These are phyloP conservation scores for Suillus bovinus DNA, from an alignment of 768 basidiomycete genomes.

Conservation along the genomic window DNA sequence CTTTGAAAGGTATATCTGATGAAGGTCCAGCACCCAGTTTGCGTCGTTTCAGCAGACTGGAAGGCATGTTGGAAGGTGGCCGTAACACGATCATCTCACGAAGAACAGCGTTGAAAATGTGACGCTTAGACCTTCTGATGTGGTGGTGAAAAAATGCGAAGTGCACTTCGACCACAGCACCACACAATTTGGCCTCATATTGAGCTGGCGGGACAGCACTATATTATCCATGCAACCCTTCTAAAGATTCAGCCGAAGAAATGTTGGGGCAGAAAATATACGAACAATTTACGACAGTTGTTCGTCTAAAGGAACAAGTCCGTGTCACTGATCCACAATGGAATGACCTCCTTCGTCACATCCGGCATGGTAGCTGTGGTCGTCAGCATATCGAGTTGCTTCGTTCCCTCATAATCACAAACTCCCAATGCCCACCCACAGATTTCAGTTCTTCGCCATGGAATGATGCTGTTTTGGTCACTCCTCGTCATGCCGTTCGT, in stretches of 20 bases:
- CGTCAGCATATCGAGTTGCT: neutral
- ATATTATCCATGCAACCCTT: constrained; percentile 15
- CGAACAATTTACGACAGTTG: no score
- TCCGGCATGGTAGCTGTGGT: no score
- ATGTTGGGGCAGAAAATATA: no score
- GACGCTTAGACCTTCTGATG: neutral
- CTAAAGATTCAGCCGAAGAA: neutral
- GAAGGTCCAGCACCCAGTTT: neutral
- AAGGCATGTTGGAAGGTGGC: neutral
- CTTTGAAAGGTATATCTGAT: neutral
- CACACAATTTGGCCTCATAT: constrained; percentile 4
- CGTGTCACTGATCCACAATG: no score
- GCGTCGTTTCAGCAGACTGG: constrained; percentile 1
- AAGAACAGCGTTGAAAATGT: constrained; percentile 5
- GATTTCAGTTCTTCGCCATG: neutral
- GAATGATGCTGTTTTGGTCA: neutral
- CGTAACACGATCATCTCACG: neutral
- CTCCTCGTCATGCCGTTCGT: constrained; percentile 1
- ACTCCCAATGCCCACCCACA: neutral
- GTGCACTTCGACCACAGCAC: constrained; percentile 8
- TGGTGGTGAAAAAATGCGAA: constrained; percentile 1
- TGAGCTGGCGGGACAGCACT: constrained; percentile 13
- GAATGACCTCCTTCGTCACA: no score
- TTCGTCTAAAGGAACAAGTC: no score
- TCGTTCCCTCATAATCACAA: neutral